These are phyloP conservation scores for Xerocomus amazonicus DNA, from an alignment of 1,284 basidiomycete genomes.

Conservation along the genomic window DNA sequence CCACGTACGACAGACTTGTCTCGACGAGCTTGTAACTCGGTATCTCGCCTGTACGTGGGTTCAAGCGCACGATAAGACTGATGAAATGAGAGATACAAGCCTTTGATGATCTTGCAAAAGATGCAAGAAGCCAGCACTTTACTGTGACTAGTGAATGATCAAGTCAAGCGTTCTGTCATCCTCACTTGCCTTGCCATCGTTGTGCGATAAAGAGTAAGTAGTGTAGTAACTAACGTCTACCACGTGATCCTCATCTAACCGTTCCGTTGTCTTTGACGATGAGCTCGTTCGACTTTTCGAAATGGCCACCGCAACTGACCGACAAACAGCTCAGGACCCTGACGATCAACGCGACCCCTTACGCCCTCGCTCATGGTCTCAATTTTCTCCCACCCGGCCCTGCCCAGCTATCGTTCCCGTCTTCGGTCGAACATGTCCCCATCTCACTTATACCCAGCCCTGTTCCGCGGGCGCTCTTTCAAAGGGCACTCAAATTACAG, in stretches of 20 bases:
- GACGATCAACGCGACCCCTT: constrained; percentile 70
- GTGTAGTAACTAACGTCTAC: background rate
- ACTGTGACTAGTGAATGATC: background rate
- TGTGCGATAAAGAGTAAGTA: background rate
- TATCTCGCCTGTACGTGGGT: constrained; percentile 52
- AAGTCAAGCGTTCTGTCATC: fast-evolving
- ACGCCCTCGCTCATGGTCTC: constrained; percentile 82
- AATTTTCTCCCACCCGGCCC: constrained; percentile 68
- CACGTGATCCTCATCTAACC: constrained; percentile 16
- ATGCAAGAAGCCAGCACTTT: constrained; percentile 63
- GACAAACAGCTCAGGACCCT: constrained; percentile 56
- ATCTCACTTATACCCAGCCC: constrained; percentile 86
- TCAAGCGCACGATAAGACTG: background rate
- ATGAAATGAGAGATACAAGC: constrained; percentile 37
- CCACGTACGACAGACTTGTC: constrained; percentile 63
- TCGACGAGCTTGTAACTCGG: constrained; percentile 84
- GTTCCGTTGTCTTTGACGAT: constrained; percentile 8
- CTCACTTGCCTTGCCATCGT: constrained; percentile 23
- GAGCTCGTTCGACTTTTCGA: constrained; percentile 41
- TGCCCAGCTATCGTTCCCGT: constrained; percentile 50
- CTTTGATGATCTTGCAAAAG: constrained; percentile 92
- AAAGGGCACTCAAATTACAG: constrained; percentile 68
- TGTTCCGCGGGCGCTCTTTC: constrained; percentile 74
- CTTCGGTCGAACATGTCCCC: constrained; percentile 84
- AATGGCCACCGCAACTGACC: constrained; percentile 76